Evolutionary conservation across 495 filamentous ascomycete genomes (phyloP).

Genomic region (Evernia prunastri): DNA sequence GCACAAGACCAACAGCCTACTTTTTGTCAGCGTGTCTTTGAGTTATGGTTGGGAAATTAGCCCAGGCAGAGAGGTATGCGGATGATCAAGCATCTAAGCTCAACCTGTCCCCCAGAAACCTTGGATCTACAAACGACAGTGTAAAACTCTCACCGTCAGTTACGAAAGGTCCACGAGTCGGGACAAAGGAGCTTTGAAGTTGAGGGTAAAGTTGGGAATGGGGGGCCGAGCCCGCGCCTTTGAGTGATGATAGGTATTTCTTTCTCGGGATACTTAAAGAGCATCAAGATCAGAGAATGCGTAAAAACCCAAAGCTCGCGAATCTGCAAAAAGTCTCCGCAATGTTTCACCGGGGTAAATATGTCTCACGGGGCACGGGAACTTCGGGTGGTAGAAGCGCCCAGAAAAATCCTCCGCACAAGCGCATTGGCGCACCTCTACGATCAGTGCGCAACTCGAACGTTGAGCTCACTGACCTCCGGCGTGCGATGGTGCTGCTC

Average conservation of each 20-base stretch:
- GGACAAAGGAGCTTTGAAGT: background rate
- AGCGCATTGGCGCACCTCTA: constrained; percentile 1
- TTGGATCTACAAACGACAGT: background rate
- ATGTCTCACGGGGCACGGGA: background rate
- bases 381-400: background rate
- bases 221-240: background rate
- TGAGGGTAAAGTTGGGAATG: background rate
- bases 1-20: too few relatives aligned
- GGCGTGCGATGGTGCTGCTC: background rate
- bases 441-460: background rate
- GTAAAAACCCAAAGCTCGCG: background rate
- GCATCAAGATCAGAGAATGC: background rate
- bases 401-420: background rate
- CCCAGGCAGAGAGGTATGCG: background rate
- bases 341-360: constrained; percentile 1
- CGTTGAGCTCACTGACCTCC: background rate
- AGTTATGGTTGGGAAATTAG: background rate
- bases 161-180: background rate
- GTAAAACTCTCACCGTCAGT: background rate
- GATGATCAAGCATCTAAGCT: background rate
- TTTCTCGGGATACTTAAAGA: background rate
- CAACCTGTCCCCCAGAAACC: background rate
- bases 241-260: background rate
- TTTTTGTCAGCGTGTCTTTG: too few relatives aligned
- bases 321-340: background rate